A percentile compares a stretch with the other conserved stretches of the same genome.
These are phyloP conservation scores for Dothidotthia symphoricarpi DNA, from an alignment of 2,329 filamentous ascomycete genomes.

Conservation along the genomic window DNA sequence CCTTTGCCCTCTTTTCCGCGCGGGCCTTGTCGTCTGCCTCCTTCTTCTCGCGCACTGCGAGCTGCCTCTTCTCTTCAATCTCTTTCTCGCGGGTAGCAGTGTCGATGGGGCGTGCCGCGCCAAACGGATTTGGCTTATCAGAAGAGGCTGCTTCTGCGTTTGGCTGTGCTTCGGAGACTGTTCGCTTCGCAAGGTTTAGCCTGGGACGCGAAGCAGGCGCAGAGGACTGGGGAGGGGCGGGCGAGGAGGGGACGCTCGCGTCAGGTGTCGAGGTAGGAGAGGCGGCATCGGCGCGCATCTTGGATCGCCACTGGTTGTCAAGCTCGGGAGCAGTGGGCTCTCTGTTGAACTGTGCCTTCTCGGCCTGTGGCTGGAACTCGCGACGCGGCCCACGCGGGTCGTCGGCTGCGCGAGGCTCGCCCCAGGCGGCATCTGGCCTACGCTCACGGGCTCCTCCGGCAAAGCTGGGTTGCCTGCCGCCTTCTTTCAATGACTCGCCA, in stretches of 20 bases:
- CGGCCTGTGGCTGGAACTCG: constrained; percentile 58
- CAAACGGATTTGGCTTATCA: constrained; percentile 91
- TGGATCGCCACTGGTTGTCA: constrained; percentile 88
- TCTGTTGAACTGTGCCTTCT: constrained; percentile 65
- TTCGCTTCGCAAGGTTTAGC: constrained; percentile 87
- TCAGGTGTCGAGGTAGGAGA: constrained; percentile 69
- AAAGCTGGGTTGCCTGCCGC: constrained; percentile 58
- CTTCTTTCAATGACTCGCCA: constrained; percentile 46
- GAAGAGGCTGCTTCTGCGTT: constrained; percentile 42
- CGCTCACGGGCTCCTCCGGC: constrained; percentile 41
- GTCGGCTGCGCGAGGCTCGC: constrained; percentile 66
- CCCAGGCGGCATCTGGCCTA: constrained; percentile 69
- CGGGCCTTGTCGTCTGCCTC: constrained; percentile 84
- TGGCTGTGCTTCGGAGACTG: constrained; percentile 71
- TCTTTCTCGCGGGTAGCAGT: constrained; percentile 85
- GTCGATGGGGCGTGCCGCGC: constrained; percentile 89
- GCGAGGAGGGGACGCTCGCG: constrained; percentile 71
- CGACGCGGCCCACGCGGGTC: constrained; percentile 77
- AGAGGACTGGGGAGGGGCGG: constrained; percentile 58
- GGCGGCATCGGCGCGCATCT: constrained; percentile 82
- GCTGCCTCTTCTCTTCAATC: constrained; percentile 81
- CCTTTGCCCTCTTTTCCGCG: constrained; percentile 60
- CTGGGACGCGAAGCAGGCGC: constrained; percentile 68
- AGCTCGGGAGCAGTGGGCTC: constrained; percentile 83
- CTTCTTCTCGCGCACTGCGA: constrained; percentile 75